Conservation (phyloP, 2,329 filamentous ascomycete genomes). For the Cyphellophora attinorum region DNA sequence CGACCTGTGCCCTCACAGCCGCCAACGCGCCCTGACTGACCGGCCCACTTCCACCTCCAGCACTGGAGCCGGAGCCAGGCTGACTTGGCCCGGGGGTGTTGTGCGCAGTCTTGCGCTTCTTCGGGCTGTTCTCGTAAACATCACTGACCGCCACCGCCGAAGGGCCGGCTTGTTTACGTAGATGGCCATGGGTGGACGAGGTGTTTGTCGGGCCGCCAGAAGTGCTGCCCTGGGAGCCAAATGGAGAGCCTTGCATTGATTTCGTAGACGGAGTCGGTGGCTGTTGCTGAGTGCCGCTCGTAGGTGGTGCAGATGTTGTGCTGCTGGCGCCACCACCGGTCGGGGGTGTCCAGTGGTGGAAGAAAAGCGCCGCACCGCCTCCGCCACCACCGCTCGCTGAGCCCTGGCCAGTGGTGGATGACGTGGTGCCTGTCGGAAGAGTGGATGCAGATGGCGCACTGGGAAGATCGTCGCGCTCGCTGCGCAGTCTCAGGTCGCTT, state of each 20-base stretch:
- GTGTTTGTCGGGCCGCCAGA: too few species aligned
- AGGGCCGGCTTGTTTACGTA: constrained; percentile 23
- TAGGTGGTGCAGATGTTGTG: too few species aligned
- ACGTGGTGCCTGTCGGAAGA: constrained; percentile 13
- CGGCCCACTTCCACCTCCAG: background rate
- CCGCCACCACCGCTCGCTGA: constrained; percentile 28
- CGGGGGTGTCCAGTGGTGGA: constrained; percentile 88
- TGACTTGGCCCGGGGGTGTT: background rate
- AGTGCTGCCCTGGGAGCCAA: constrained; percentile 35
- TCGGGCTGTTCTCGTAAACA: constrained; percentile 65
- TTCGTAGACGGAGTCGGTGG: constrained; percentile 67
- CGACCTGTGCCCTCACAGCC: too few species aligned
- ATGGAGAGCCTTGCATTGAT: constrained; percentile 43
- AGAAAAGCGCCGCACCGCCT: constrained; percentile 68
- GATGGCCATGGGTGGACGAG: constrained; percentile 23
- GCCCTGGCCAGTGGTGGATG: constrained; percentile 3
- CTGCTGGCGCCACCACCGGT: constrained; percentile 16
- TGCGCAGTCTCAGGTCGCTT: too few species aligned
- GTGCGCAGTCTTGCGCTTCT: constrained; percentile 68
- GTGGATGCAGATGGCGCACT: constrained; percentile 9
- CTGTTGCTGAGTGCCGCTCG: too few species aligned
- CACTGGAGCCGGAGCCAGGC: background rate
- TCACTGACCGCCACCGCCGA: constrained; percentile 14
- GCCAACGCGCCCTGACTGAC: too few species aligned
- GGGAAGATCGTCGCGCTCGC: too few species aligned